phyloP scores from a whole-genome alignment of 805 yeast genomes.

The Candida easanensis region DNA sequence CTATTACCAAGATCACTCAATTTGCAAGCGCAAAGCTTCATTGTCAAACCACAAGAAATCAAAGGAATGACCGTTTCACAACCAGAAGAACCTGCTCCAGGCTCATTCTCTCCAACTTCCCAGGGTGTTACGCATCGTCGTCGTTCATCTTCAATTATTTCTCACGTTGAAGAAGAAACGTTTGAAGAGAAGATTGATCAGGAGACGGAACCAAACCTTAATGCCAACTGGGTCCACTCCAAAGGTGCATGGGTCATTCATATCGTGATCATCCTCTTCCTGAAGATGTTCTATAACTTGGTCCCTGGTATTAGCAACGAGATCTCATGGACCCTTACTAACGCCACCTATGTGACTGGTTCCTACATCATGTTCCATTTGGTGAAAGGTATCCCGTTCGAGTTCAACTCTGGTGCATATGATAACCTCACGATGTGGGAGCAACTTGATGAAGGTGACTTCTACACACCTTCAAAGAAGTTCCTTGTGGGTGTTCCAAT shows the following conservation, averaged over 20 bases:
- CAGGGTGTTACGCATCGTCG: slow-evolving; percentile 41
- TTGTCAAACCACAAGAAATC: not conserved
- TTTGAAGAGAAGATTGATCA: slow-evolving; percentile 92
- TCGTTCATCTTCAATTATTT: slow-evolving; percentile 84
- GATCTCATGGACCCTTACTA: slow-evolving; percentile 92
- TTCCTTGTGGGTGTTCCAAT: slow-evolving; percentile 93
- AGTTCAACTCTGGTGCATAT: slow-evolving; percentile 93
- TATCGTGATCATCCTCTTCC: slow-evolving; percentile 70
- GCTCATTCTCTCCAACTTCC: slow-evolving; percentile 20
- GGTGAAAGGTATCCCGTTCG: slow-evolving; percentile 96
- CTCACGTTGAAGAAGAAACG: slow-evolving; percentile 91
- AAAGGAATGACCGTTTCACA: slow-evolving; percentile 9
- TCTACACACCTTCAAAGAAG: slow-evolving; percentile 94
- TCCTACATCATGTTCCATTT: slow-evolving; percentile 95
- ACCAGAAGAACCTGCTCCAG: slow-evolving; percentile 15
- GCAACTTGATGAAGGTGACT: slow-evolving; percentile 91
- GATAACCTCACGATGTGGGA: slow-evolving; percentile 99
- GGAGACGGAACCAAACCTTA: slow-evolving; percentile 80
- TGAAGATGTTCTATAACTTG: slow-evolving; percentile 75
- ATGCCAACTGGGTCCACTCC: slow-evolving; percentile 94
- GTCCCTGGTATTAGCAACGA: slow-evolving; percentile 80
- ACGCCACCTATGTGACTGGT: slow-evolving; percentile 85
- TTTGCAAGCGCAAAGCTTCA: not conserved
- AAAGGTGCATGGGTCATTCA: slow-evolving; percentile 97
- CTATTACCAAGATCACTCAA: not conserved